Conservation (phyloP, 257 asterid genomes). For the Nicotiana knightiana region DNA sequence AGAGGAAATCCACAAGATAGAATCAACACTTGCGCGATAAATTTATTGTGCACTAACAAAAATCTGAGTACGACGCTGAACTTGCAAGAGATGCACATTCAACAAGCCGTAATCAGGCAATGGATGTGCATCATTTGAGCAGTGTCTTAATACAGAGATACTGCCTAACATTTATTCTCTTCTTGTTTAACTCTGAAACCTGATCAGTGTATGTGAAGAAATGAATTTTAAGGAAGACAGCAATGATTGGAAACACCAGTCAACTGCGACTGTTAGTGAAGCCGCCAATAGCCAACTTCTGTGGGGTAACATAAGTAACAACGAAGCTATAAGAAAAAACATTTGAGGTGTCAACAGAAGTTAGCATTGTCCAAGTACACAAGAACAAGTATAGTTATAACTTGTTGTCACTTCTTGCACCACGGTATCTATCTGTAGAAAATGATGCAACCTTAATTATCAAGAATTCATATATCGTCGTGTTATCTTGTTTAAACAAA, state of each 20-base stretch:
- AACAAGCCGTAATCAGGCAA: not conserved
- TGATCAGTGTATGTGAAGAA: not conserved
- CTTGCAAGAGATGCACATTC: not conserved
- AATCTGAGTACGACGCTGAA: not conserved
- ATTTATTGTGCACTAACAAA: not conserved
- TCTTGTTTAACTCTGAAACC: not conserved
- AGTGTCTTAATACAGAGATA: not conserved
- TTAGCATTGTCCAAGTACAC: not conserved
- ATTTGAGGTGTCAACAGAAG: not conserved
- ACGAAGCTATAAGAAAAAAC: not conserved
- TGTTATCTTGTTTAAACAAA: not conserved
- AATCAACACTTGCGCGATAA: not conserved
- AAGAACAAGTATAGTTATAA: not conserved
- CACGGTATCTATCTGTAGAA: not conserved
- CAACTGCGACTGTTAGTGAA: not conserved
- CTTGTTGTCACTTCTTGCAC: not conserved
- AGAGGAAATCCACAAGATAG: not conserved
- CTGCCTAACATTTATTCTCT: not conserved
- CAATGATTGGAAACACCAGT: not conserved
- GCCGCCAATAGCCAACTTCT: not conserved
- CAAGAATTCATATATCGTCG: not conserved
- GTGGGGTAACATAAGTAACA: not conserved
- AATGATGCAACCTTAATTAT: not conserved
- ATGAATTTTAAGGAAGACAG: not conserved
- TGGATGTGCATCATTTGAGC: not conserved